phyloP scores from a whole-genome alignment of 2,329 filamentous ascomycete genomes.

The Verticillium tricorpus region DNA sequence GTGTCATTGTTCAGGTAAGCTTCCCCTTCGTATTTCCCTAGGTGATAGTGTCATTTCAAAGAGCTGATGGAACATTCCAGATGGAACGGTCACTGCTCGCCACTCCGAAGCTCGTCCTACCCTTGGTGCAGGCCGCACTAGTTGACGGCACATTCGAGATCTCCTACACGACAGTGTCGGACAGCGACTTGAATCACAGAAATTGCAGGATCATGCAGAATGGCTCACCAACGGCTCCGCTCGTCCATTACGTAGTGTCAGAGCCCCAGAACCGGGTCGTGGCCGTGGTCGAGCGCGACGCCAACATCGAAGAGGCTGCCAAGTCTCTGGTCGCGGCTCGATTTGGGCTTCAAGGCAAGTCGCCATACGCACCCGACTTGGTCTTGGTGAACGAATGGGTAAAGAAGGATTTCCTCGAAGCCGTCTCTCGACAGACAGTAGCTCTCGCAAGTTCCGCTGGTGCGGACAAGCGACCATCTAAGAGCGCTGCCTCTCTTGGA shows the following conservation, averaged over 20 bases:
- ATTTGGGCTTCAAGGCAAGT: constrained; percentile 50
- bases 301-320: constrained; percentile 49
- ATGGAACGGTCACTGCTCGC: constrained; percentile 33
- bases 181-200: constrained; percentile 13
- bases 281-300: constrained; percentile 57
- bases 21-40: not conserved
- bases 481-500: not conserved
- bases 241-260: constrained; percentile 12
- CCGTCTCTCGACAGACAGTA: constrained; percentile 27
- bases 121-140: constrained; percentile 31
- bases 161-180: constrained; percentile 24
- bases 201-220: constrained; percentile 5
- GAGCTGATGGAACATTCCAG: constrained; percentile 15
- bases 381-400: constrained; percentile 62
- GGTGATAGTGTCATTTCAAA: constrained; percentile 2
- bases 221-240: not conserved
- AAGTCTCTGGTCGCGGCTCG: constrained; percentile 46
- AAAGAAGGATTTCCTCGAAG: constrained; percentile 48
- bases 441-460: constrained; percentile 3
- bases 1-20: constrained; percentile 20
- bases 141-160: constrained; percentile 45
- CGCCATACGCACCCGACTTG: constrained; percentile 57
- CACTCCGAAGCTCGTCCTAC: constrained; percentile 28
- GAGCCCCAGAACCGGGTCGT: constrained; percentile 27
- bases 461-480: not conserved